phyloP scores from a whole-genome alignment of 2,329 filamentous ascomycete species.

The Colletotrichum sp. region DNA sequence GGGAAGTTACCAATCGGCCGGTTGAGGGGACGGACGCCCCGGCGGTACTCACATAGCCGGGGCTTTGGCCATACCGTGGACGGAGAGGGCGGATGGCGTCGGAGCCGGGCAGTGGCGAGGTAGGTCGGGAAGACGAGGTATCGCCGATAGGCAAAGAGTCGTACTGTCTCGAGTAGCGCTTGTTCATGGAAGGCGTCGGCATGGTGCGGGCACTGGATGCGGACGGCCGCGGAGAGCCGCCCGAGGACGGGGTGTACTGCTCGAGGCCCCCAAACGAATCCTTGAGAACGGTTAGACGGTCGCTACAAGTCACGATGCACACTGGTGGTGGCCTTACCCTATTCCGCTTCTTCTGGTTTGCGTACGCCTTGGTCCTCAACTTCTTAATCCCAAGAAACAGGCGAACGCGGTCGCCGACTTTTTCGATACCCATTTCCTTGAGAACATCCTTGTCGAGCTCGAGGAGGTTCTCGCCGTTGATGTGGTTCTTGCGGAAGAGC shows the following conservation, averaged over 20 bases:
- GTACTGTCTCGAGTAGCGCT: slow-evolving; percentile 69
- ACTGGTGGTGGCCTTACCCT: slow-evolving; percentile 64
- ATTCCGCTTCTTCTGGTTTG: slow-evolving; percentile 82
- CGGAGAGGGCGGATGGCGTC: slow-evolving; percentile 56
- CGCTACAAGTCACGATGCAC: not conserved
- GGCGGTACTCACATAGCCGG: slow-evolving; percentile 51
- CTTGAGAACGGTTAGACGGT: slow-evolving; percentile 46
- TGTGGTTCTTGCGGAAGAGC: slow-evolving; percentile 89
- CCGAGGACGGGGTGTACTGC: slow-evolving; percentile 64
- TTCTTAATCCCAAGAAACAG: slow-evolving; percentile 88
- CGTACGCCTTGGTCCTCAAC: slow-evolving; percentile 75
- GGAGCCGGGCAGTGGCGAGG: slow-evolving; percentile 67
- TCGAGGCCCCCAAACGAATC: slow-evolving; percentile 86
- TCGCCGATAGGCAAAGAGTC: slow-evolving; percentile 50
- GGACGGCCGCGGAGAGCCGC: slow-evolving; percentile 64
- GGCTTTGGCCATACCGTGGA: slow-evolving; percentile 63
- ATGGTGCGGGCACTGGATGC: slow-evolving; percentile 50
- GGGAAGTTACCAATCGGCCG: slow-evolving; percentile 66
- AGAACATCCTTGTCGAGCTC: slow-evolving; percentile 97
- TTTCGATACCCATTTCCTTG: slow-evolving; percentile 98
- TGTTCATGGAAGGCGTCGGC: slow-evolving; percentile 53
- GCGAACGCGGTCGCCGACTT: slow-evolving; percentile 93
- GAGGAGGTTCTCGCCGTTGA: slow-evolving; percentile 94
- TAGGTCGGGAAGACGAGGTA: slow-evolving; percentile 66
- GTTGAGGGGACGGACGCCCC: slow-evolving; percentile 68